Evolutionary conservation across 805 yeast genomes (phyloP).

Genomic region (Candida nitratophila): DNA sequence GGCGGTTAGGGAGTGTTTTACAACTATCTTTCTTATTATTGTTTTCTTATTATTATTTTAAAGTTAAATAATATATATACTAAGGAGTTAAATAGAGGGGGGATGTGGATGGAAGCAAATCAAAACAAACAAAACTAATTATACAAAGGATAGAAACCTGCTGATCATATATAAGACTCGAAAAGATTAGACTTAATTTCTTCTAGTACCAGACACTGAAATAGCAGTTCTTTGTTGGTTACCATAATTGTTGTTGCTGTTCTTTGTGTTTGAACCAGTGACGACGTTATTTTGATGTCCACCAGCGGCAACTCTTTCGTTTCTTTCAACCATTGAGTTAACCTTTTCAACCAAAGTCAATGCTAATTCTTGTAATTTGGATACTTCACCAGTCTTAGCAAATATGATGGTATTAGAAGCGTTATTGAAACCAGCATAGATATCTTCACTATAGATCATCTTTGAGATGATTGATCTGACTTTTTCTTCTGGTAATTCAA

Average conservation of each 20-base stretch:
- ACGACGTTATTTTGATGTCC: slow-evolving; percentile 43
- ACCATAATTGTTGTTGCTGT: background rate
- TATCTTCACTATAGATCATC: slow-evolving; percentile 73
- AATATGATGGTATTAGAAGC: slow-evolving; percentile 57
- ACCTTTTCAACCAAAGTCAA: slow-evolving; percentile 78
- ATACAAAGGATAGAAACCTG: background rate
- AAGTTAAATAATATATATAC: too few relatives aligned
- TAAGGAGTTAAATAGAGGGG: too few relatives aligned
- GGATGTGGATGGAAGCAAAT: background rate
- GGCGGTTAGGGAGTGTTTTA: too few relatives aligned
- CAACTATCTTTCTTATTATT: too few relatives aligned
- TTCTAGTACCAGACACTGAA: background rate
- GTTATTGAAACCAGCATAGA: slow-evolving; percentile 69
- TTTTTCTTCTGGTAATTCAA: slow-evolving; percentile 50
- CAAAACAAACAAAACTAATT: background rate
- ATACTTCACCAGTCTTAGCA: slow-evolving; percentile 69
- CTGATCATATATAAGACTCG: background rate
- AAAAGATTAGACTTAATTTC: background rate
- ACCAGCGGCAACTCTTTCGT: slow-evolving; percentile 75
- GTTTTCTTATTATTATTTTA: too few relatives aligned
- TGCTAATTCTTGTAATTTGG: slow-evolving; percentile 84
- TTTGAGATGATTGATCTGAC: slow-evolving; percentile 61
- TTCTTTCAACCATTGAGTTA: slow-evolving; percentile 69
- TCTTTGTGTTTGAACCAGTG: slow-evolving; percentile 3
- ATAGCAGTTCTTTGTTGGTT: slow-evolving; percentile 1